Evolutionary conservation across 1,139 yeast species (phyloP), one percentile per base, ranked within the genome.

Genomic region (Candida buenavistaensis): DNA sequence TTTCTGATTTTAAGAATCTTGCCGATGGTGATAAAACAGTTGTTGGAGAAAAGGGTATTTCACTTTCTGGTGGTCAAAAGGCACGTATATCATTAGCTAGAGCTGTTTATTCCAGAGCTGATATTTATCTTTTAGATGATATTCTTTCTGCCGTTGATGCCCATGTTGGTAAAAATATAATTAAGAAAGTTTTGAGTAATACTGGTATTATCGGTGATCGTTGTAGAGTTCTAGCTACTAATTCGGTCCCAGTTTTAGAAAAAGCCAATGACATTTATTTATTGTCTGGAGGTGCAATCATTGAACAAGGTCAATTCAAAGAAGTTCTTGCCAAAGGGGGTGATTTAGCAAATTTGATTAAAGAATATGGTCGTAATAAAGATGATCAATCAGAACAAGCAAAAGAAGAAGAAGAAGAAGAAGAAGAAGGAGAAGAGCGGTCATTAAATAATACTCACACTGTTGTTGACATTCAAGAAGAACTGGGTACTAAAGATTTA

Each of bases 1-100:
- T 52, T n/a, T 49, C 64, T 10, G 71, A 64, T 43, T 52, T 64
- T 33, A 44, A 47, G 13, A 43, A 52, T 10, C 50, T 64, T 28
- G 65, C 69, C 0, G 68, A 63, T 44, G 68, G 68, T 14, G 70
- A 64, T 42, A 47, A 45, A 26, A 64, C 70, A 3, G 52, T 57
- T 33, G 70, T 65, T 14, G 72, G 72, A 6, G 71, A 65, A 38
- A 65, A 64, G 44, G 72, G 72, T 29, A 63, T 64, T 17, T 56
- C 71, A 3, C 51, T 64, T 21, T 59, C 67, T 33, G 71, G 71
- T 12, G 71, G 71, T 14, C 70, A 64, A 43, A 64, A 64, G 40
- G 70, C 70, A 1, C 53, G 71, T 36, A 43, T 61, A 15, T 54
- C 65, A 1, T 51, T 64, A 23, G 71, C 71, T 1, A 51, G 71